Percentiles rank a stretch among this genome's conserved stretches.
Conservation (phyloP, 352 stramenopile genomes). For the Globisporangium echinulatum region DNA sequence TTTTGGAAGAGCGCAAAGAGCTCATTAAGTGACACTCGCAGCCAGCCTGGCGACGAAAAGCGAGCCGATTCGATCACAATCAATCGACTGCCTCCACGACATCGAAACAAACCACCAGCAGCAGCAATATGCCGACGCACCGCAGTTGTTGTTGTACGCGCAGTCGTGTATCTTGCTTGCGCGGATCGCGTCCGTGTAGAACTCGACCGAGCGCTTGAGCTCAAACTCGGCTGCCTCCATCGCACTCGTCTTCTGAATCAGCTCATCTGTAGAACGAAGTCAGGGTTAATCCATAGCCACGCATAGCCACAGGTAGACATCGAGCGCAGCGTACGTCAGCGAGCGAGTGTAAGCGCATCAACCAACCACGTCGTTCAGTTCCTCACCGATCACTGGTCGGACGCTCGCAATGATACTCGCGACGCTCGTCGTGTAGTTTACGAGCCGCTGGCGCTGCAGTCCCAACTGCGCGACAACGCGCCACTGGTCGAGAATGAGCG, state of each 20-base stretch:
- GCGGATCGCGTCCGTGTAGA: conserved; percentile 44
- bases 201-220: conserved; percentile 52
- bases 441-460: conserved; percentile 34
- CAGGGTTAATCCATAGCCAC: too few relatives aligned
- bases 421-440: conserved; percentile 24
- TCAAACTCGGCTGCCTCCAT: conserved; percentile 55
- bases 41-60: conserved; percentile 25
- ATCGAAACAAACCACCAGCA: too few relatives aligned
- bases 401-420: conserved; percentile 25
- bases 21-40: conserved; percentile 33
- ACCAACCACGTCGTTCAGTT: neutral
- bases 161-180: conserved; percentile 54
- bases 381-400: conserved; percentile 27
- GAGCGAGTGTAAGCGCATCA: neutral
- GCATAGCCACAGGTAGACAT: neutral
- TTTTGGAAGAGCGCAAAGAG: conserved; percentile 41
- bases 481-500: conserved; percentile 37
- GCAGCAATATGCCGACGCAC: conserved; percentile 14
- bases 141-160: conserved; percentile 45
- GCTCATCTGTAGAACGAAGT: conserved; percentile 13
- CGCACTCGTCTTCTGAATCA: conserved; percentile 30
- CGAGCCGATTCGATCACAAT: neutral
- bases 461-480: conserved; percentile 36
- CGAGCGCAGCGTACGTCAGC: neutral
- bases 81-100: neutral